phyloP scores from a whole-genome alignment of 176 grass and related monocot genomes.

The Cocos nucifera region DNA sequence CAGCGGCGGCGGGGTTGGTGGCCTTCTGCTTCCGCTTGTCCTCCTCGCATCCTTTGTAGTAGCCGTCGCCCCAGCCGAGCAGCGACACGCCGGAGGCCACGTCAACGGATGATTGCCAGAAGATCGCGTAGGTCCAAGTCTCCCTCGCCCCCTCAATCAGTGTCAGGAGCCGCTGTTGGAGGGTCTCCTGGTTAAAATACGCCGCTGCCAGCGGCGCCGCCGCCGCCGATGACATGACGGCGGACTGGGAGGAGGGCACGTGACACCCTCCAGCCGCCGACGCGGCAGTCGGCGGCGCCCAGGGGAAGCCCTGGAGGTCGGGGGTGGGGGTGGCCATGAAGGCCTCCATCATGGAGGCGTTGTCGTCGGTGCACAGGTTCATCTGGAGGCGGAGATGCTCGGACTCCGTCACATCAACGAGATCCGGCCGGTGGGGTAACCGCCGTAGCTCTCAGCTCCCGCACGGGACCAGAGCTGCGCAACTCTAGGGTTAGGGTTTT shows the following conservation, averaged over 20 bases:
- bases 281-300: slow-evolving; percentile 19
- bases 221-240: background rate
- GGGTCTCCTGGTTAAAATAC: slow-evolving; percentile 60
- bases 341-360: slow-evolving; percentile 90
- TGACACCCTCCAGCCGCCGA: background rate
- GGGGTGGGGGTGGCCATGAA: slow-evolving; percentile 51
- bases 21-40: slow-evolving; percentile 52
- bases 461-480: too few relatives aligned
- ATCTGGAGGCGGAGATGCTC: slow-evolving; percentile 8
- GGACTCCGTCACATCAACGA: too few relatives aligned
- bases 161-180: slow-evolving; percentile 74
- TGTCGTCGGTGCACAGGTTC: slow-evolving; percentile 90
- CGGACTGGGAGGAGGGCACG: too few relatives aligned
- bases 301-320: slow-evolving; percentile 53
- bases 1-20: slow-evolving; percentile 21
- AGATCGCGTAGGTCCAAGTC: slow-evolving; percentile 93
- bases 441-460: too few relatives aligned
- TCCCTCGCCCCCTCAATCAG: slow-evolving; percentile 64
- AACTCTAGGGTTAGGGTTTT: too few relatives aligned
- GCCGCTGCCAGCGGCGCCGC: background rate
- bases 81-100: slow-evolving; percentile 37
- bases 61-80: slow-evolving; percentile 81
- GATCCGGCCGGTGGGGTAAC: too few relatives aligned
- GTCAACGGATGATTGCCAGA: slow-evolving; percentile 76
- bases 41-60: slow-evolving; percentile 86